Base-by-base conservation (phyloP, 495 filamentous ascomycete genomes). In the Chaetomium cochliodes region DNA sequence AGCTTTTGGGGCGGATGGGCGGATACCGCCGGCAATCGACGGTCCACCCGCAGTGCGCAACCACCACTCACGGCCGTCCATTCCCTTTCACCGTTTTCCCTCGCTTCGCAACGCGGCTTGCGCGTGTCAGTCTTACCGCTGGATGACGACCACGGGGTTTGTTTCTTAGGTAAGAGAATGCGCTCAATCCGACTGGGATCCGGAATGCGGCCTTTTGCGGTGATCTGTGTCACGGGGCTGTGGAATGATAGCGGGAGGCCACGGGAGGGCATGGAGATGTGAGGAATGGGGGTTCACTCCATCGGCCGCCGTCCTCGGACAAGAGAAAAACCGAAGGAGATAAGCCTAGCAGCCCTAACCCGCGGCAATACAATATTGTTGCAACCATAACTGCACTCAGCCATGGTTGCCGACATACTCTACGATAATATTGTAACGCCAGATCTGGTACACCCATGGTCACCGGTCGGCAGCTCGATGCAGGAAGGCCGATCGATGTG, bases 121-220 rank as follows among this genome's bases (percentile, higher is more conserved):
- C 33, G 33, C 5, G 5, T 8, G 6, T 37, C 28, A 41, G 58
- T 8, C 58, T 28, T 50, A 42, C 41, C 51, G 51, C 26, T 25
- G 39, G 2, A 15, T 22, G 3, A 28, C 30, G 61, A n/a, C 9
- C 54, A 58, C 54, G 62, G 37, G 55, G 53, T 28, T 47, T 20
- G 47, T 26, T 26, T 64, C 8, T 69, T 44, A 44, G 67, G 63
- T 69, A 69, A 69, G 63, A 69, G 67, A 63, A 59, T 69, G 44
- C 18, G 28, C 20, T 22, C 6, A 12, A 54, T 20, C 33, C 33
- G 33, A 8, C 33, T 37, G 33, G 9, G 33, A 37, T 37, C 22
- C 25, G 39, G 16, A 26, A 12, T n/a, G 59, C 20, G 47, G 30
- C 9, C 6, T 41, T 67, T 63, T 67, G 42, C 33, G 33, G 56